These are phyloP conservation scores for Fusarium coicis DNA, from an alignment of 2,329 filamentous ascomycete genomes.

Conservation along the genomic window DNA sequence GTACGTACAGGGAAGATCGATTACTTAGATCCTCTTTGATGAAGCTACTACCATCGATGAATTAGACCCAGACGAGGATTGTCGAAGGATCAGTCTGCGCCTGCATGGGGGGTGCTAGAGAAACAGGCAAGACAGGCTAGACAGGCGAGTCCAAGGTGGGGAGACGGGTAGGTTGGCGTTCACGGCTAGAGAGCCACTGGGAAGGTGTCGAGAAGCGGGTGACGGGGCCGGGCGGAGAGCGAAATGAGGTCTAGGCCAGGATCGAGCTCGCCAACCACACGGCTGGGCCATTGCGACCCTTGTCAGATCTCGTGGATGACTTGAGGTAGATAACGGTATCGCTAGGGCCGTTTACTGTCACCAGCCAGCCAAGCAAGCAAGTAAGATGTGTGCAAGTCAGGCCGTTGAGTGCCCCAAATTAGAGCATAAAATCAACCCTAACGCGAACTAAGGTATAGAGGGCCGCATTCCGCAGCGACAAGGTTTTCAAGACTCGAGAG, in stretches of 20 bases:
- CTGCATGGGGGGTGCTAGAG: conserved; percentile 33
- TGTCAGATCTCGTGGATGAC: conserved; percentile 41
- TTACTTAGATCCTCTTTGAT: conserved; percentile 41
- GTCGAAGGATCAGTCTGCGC: conserved; percentile 45
- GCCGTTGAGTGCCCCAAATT: conserved; percentile 23
- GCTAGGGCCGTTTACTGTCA: conserved; percentile 28
- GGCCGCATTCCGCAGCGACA: conserved; percentile 32
- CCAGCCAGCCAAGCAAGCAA: conserved; percentile 3
- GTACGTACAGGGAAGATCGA: conserved; percentile 36
- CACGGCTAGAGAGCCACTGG: conserved; percentile 37
- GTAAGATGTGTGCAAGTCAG: conserved; percentile 10
- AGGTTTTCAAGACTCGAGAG: conserved; percentile 7
- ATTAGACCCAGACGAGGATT: conserved; percentile 43
- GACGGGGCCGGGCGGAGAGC: conserved; percentile 45
- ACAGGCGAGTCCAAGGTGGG: conserved; percentile 31
- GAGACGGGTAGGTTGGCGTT: conserved; percentile 42
- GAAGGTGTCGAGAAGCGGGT: conserved; percentile 45
- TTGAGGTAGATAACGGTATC: conserved; percentile 37
- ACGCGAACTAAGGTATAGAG: conserved; percentile 34
- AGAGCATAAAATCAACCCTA: conserved; percentile 16
- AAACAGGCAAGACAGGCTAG: conserved; percentile 36
- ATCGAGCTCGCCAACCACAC: conserved; percentile 42
- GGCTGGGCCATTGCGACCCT: conserved; percentile 42
- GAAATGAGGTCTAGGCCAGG: conserved; percentile 44
- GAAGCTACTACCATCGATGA: conserved; percentile 40